Evolutionary conservation across 106 monocot genomes (phyloP), one percentile per base, ranked within the genome.

Genomic region (Dactylorhiza incarnata): DNA sequence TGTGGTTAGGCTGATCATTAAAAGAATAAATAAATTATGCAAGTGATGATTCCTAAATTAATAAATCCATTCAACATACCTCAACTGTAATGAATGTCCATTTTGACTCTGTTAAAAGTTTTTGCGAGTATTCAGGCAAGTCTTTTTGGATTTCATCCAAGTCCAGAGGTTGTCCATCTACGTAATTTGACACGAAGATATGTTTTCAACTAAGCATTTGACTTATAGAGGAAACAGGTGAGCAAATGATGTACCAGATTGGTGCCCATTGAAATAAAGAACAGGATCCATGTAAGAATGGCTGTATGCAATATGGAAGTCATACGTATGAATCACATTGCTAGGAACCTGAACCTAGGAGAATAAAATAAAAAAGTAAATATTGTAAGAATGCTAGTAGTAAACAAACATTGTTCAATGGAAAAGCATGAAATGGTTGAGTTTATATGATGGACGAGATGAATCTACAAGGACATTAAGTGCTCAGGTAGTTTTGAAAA

Each of bases 71-170:
- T 65, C 29, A 8, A 63, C 12, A 17, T 79, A 94, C 94, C 91
- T 94, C 99, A 50, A 81, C 75, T 22, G 99, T 99, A 54, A 99
- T 85, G 68, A 87, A 99, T 65, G 99, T 94, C 99, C 94, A 99
- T 75, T 88, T 99, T 58, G 91, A 92, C 67, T 94, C 88, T 24
- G 50, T 82, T 46, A 88, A 52, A 54, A 82, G 72, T 66, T 70
- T 77, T 46, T 51, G 13, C 23, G 97, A 94, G 68, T 81, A 76
- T 55, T 73, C 48, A 74, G 97, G 93, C 83, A 99, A 85, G 53
- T 89, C 85, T 45, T 81, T 77, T 76, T 88, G 82, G 55, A 99
- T 81, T 4, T 84, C 81, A 48, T 86, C 80, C 44, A 86, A 68
- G 46, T 70, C 61, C 77, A 94, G 59, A 52, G 74, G 91, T 68